Evolutionary conservation across 1,284 basidiomycete species (phyloP), one percentile per base, ranked within the genome.

Genomic region (Taiwanofungus camphoratus): DNA sequence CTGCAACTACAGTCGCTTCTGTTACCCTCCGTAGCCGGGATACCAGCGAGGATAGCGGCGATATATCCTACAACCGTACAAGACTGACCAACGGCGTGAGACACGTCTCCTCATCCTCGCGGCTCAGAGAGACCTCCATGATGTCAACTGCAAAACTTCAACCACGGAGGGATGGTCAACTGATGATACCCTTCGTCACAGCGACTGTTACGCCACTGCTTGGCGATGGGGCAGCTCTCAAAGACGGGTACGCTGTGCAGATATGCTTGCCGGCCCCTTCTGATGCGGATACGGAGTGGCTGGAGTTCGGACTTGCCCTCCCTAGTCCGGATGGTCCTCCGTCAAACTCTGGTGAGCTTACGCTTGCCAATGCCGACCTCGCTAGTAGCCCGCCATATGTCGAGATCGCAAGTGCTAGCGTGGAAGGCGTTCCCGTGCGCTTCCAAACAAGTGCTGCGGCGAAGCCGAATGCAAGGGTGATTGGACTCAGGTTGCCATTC

Each of bases 231-330:
- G 46, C 44, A n/a, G 32, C 41, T 2, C 54, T 63, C 20, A 66
- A 70, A 8, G 62, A 65, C 33, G 67, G 69, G 29, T 84, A 87
- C 51, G 78, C 74, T 18, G 82, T 87, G 35, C 71, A 74, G 26
- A 52, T 83, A 15, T 62, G 52, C 36, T 58, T 85, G 13, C 74
- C 77, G 23, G 74, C 74, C 5, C 81, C 82, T 15, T 64, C 70
- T 11, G 72, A 79, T 34, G 55, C 66, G 12, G 74, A 77, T 42
- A 71, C 73, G 18, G 80, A 80, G 43, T 84, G 78, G 79, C 63
- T 88, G n/a, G 83, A 87, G 60, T 87, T 88, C 55, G 84, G 82
- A n/a, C 66, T 88, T 32, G 77, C 77, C 7, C 68, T 70, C 45
- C 63, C 67, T 20, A 42, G 42, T 7, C 7, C 26, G 1, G 36